Evolutionary conservation across 2,329 filamentous ascomycete species (phyloP).

Genomic region (Paracoccidioides lutzii): DNA sequence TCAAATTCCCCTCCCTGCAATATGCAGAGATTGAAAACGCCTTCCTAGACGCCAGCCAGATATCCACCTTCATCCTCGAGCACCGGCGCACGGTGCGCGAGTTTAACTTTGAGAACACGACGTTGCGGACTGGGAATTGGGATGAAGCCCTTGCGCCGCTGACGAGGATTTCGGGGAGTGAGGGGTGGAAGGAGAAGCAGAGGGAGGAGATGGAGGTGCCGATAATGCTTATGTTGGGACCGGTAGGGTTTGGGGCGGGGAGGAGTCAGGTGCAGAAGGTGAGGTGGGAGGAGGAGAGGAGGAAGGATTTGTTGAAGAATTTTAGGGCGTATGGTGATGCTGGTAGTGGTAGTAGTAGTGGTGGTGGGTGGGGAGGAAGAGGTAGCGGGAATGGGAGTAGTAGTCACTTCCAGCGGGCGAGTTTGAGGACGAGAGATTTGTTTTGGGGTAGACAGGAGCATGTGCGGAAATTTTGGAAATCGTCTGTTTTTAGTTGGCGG

Average conservation of each 20-base stretch:
- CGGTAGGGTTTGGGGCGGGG: conserved; percentile 4
- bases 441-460: conserved; percentile 21
- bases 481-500: conserved; percentile 14
- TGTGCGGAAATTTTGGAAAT: conserved; percentile 19
- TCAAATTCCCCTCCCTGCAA: conserved; percentile 55
- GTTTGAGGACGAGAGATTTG: conserved; percentile 17
- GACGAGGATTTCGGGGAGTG: conserved; percentile 28
- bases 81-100: conserved; percentile 59
- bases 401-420: conserved; percentile 13
- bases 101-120: conserved; percentile 68
- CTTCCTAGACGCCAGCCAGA: conserved; percentile 56
- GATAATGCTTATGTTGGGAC: conserved; percentile 25
- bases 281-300: conserved; percentile 16
- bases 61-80: conserved; percentile 52
- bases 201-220: conserved; percentile 21
- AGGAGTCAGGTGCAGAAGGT: conserved; percentile 6
- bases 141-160: conserved; percentile 69
- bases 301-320: conserved; percentile 9
- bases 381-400: neutral
- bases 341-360: neutral
- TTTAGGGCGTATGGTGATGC: conserved; percentile 8
- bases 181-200: conserved; percentile 28
- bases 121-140: conserved; percentile 61
- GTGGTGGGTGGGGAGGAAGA: neutral
- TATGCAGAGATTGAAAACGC: conserved; percentile 61